Base-by-base conservation (phyloP, 2,329 filamentous ascomycete genomes). In the Penicillium brevicompactum region DNA sequence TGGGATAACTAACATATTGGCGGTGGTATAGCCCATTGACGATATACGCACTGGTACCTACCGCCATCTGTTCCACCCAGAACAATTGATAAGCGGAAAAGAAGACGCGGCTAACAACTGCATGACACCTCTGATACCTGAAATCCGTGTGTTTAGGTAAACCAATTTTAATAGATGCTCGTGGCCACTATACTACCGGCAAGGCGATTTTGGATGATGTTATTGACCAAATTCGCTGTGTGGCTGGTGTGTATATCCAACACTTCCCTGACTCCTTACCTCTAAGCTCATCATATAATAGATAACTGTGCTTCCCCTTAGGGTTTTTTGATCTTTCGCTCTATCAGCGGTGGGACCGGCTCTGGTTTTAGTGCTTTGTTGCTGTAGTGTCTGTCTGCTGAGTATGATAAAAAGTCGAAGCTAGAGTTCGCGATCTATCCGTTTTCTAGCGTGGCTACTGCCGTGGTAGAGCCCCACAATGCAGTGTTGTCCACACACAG, bases 21-120 rank as follows among this genome's bases (percentile, higher is more conserved):
- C 2, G 38, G 8, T 9, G 38, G 21, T 41, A 9, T 57, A 84
- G 78, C 85, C 85, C 44, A 84, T 88, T 66, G 85, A 88, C 67
- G 85, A 88, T 72, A 86, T 88, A 71, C 82, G 85, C 57, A 86
- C 82, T 57, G 85, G 85, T 62, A 63, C 75, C 62, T 87, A 86
- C 75, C 81, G 84, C 63, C 78, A 84, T 63, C 78, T 88, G 50
- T 88, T 87, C 76, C 85, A 87, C 71, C 85, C 85, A 18, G 85
- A 87, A 70, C 76, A 84, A 62, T 76, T 88, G 75, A 83, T 88
- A 65, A 87, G 82, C 70, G 85, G 85, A 65, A 87, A 87, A 75
- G 85, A 88, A 70, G 85, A 88, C 75, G 85, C 85, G 56, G 84
- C 85, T 65, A 88, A 87, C 72, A 87, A 87, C 75, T 88, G 81